A percentile compares a stretch with the other conserved stretches of the same genome.
Conservation (phyloP, 2,329 filamentous ascomycete species). For the Gnomoniopsis sp. region DNA sequence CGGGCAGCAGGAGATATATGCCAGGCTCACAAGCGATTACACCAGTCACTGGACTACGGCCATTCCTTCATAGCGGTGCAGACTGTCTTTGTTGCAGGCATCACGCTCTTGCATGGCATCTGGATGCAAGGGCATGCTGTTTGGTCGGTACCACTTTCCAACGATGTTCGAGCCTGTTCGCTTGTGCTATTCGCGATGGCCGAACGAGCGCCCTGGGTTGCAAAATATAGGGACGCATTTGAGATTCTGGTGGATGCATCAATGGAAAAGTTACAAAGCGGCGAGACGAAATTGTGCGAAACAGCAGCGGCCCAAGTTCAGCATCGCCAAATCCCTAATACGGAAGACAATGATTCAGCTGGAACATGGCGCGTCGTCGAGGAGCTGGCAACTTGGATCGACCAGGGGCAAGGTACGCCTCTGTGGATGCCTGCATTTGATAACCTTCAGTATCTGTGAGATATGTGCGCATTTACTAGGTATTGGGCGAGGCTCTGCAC, state of each 20-base stretch:
- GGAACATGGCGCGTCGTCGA: constrained; percentile 31
- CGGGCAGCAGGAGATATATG: constrained; percentile 38
- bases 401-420: constrained; percentile 30
- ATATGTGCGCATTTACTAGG: neutral
- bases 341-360: neutral
- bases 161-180: constrained; percentile 46
- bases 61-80: constrained; percentile 41
- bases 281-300: constrained; percentile 30
- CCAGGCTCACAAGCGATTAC: constrained; percentile 39
- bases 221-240: constrained; percentile 44
- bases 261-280: constrained; percentile 41
- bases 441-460: neutral
- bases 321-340: neutral
- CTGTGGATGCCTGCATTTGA: constrained; percentile 32
- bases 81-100: constrained; percentile 39
- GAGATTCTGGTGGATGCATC: constrained; percentile 42
- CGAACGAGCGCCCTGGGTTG: constrained; percentile 44
- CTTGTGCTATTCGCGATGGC: constrained; percentile 47
- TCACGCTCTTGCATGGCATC: constrained; percentile 35
- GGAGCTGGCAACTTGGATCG: constrained; percentile 36
- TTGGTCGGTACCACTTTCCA: constrained; percentile 45
- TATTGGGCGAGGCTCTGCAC: neutral
- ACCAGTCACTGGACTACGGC: constrained; percentile 36
- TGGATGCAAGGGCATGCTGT: constrained; percentile 41
- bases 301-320: neutral